phyloP scores from a whole-genome alignment of 768 basidiomycete genomes.

The Imleria badia region DNA sequence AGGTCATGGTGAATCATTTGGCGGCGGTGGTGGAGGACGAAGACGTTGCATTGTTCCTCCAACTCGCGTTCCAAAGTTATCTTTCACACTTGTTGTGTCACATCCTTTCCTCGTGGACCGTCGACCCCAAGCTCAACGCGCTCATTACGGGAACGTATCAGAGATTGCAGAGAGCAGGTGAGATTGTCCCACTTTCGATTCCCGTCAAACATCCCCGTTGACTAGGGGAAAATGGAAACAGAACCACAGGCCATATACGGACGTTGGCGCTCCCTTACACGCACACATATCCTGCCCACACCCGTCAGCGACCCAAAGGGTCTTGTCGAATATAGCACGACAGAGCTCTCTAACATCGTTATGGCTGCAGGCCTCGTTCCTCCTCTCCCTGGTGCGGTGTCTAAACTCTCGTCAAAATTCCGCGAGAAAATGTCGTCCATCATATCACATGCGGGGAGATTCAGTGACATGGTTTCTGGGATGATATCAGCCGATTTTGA shows the following conservation, averaged over 20 bases:
- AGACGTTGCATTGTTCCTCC: not conserved
- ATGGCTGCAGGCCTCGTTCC: not conserved
- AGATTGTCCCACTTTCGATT: no score
- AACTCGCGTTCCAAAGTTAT: slow-evolving; percentile 10
- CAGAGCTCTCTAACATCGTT: not conserved
- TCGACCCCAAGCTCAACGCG: not conserved
- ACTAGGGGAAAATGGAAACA: not conserved
- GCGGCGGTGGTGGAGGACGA: not conserved
- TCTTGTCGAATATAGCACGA: not conserved
- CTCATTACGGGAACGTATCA: not conserved
- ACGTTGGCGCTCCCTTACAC: slow-evolving; percentile 10
- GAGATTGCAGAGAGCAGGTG: slow-evolving; percentile 2
- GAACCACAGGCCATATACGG: slow-evolving; percentile 2
- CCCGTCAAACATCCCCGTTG: not conserved
- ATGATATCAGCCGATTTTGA: slow-evolving; percentile 1
- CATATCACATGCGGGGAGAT: not conserved
- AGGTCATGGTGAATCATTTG: not conserved
- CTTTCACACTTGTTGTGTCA: not conserved
- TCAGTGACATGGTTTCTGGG: not conserved
- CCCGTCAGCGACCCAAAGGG: not conserved
- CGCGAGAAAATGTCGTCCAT: not conserved
- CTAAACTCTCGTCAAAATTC: not conserved
- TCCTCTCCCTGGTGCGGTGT: not conserved
- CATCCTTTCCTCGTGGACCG: slow-evolving; percentile 11
- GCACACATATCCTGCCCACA: not conserved